Evolutionary conservation across 1,139 yeast species (phyloP), one percentile per base, ranked within the genome.

Genomic region (Magnusiomyces fungicola): DNA sequence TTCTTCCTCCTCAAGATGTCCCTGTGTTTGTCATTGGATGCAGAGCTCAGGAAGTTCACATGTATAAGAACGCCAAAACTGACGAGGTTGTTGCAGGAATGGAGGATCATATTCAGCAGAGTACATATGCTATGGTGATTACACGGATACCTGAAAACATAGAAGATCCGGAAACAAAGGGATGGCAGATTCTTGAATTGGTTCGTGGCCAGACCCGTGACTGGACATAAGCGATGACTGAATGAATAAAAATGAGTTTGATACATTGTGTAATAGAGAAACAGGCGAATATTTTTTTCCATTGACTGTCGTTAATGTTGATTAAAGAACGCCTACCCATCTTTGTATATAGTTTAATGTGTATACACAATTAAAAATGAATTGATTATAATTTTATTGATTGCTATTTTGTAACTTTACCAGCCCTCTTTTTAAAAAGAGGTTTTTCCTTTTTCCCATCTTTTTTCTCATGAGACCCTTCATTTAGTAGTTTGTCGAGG

Each of bases 71-170:
- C 66, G 80, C 82, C 56, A 89, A 89, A 72, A 83, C 96, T 34
- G 96, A 95, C 46, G 96, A 92, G 67, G 76, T 94, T 53, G 95
- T 92, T 52, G 98, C 98, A 10, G 99, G 98, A 60, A 81, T 92
- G 46, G 96, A 89, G 65, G 96, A 92, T 63, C 89, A 88, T 68
- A 89, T 94, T 58, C 83, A 88, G 67, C 78, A 88, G 75, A 83
- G 95, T 61, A 84, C 96, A 14, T 94, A 94, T 66, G 97, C 96
- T 45, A 83, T 94, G 90, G 98, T 92, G 27, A 74, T 94, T 62
- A 89, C 98, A 25, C 80, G 98, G 69, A 74, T 86, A 50, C 90
- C 96, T 10, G 98, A 90, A 67, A 90, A 90, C 56, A 80, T 94
- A 64, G 95, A 83, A 54, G 87, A 94, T 66, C 76, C 78, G 51